Percentiles rank a stretch among this genome's conserved stretches.
phyloP scores from a whole-genome alignment of 2,329 filamentous ascomycete species.

The Claviceps maximensis region DNA sequence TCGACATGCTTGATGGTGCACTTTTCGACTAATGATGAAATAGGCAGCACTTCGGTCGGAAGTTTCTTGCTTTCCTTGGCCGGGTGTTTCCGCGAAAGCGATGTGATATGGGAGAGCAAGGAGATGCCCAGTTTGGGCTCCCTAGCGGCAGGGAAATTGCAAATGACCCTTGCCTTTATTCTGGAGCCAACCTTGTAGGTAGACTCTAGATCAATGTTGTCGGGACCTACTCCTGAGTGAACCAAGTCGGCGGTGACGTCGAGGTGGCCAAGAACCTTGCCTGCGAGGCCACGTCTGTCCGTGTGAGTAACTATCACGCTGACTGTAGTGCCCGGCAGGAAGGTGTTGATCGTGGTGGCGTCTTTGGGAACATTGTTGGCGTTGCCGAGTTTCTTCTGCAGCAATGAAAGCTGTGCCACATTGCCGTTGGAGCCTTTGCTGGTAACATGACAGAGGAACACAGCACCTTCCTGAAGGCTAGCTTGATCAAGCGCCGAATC shows the following conservation, averaged over 20 bases:
- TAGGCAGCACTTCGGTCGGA: constrained; percentile 47
- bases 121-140: constrained; percentile 79
- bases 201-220: constrained; percentile 55
- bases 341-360: constrained; percentile 78
- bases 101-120: constrained; percentile 68
- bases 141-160: constrained; percentile 68
- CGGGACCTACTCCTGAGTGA: constrained; percentile 67
- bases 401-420: constrained; percentile 73
- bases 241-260: constrained; percentile 84
- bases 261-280: constrained; percentile 84
- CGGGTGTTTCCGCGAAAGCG: constrained; percentile 38
- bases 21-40: constrained; percentile 64
- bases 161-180: constrained; percentile 75
- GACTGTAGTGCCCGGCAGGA: constrained; percentile 81
- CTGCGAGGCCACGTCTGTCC: constrained; percentile 59
- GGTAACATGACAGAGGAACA: constrained; percentile 71
- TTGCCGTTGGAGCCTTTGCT: constrained; percentile 65
- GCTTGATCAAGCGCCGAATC: constrained; percentile 51
- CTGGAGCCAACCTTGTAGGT: constrained; percentile 77
- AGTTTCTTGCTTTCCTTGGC: constrained; percentile 25
- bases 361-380: constrained; percentile 52
- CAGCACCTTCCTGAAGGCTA: constrained; percentile 66
- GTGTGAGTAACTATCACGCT: constrained; percentile 73
- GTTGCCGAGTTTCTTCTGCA: constrained; percentile 55
- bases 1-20: constrained; percentile 73